Conservation (phyloP, 1,139 yeast genomes). For the Nakaseomyces kungkrabaensis region DNA sequence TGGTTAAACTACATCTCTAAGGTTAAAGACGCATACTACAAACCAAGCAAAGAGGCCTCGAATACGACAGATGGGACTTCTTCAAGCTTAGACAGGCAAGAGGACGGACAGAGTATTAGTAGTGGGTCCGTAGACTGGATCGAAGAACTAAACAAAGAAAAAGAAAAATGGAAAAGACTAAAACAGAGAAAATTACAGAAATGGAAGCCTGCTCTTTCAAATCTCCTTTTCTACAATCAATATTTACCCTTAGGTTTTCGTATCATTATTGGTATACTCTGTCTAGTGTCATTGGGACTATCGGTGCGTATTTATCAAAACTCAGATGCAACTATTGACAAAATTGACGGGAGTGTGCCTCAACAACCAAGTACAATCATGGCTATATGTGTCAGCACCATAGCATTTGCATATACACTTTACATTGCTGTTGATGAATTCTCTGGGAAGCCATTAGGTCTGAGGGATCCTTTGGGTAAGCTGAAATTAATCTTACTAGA, state of each 20-base stretch:
- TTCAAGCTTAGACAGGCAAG: background rate
- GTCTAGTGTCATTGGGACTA: constrained; percentile 54
- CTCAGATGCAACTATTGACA: constrained; percentile 28
- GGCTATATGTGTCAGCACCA: constrained; percentile 78
- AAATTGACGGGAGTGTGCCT: constrained; percentile 34
- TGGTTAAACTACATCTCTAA: constrained; percentile 24
- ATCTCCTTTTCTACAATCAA: constrained; percentile 63
- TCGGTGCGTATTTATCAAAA: constrained; percentile 54
- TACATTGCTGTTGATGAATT: constrained; percentile 89
- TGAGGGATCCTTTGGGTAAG: constrained; percentile 69
- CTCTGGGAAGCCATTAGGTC: constrained; percentile 73
- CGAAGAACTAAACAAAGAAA: constrained; percentile 20
- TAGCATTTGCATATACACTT: constrained; percentile 65
- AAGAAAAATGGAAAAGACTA: constrained; percentile 24
- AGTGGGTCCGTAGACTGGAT: constrained; percentile 11
- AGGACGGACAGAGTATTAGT: background rate
- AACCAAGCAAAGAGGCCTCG: constrained; percentile 5
- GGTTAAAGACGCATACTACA: constrained; percentile 24
- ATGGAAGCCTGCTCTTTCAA: constrained; percentile 51
- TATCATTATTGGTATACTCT: constrained; percentile 52
- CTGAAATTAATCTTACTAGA: constrained; percentile 71
- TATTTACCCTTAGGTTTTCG: constrained; percentile 72
- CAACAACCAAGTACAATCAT: constrained; percentile 88
- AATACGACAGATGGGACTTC: background rate
- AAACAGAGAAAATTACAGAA: constrained; percentile 48